Evolutionary conservation across 345 rosid species (phyloP).

Genomic region (Erodium maritimum): DNA sequence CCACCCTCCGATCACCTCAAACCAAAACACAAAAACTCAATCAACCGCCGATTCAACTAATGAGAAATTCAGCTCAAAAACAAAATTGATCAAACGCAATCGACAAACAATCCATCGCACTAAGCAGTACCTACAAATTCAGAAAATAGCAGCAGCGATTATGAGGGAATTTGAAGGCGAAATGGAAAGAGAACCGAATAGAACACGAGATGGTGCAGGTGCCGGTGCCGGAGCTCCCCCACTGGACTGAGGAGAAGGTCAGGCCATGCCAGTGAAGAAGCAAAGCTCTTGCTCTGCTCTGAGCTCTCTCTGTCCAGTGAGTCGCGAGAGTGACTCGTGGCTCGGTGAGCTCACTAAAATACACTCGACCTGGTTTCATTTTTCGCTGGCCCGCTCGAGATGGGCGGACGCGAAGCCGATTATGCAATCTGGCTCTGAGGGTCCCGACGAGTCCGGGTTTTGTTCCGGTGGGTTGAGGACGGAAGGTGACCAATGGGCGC

Average conservation of each 20-base stretch:
- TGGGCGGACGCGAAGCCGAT: slow-evolving; percentile 2
- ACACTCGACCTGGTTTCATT: neutral
- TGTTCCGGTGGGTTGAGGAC: neutral
- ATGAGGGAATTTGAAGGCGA: neutral
- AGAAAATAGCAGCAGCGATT: neutral
- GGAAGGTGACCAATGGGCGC: neutral
- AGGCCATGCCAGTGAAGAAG: neutral
- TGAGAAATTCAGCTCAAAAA: neutral
- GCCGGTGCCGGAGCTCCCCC: neutral
- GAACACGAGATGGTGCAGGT: neutral
- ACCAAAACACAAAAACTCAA: neutral
- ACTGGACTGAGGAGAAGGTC: neutral
- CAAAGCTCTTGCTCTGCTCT: neutral
- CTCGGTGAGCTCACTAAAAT: too few relatives aligned
- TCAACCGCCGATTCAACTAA: neutral
- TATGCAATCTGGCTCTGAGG: slow-evolving; percentile 2
- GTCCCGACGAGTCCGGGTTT: slow-evolving; percentile 1
- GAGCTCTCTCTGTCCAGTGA: neutral
- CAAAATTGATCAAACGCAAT: neutral
- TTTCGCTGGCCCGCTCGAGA: neutral
- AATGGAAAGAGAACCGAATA: neutral
- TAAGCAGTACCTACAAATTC: neutral
- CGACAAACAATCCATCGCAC: neutral
- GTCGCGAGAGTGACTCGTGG: neutral
- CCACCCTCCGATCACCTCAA: neutral